Percentiles rank a stretch among this genome's conserved stretches.
These are phyloP conservation scores for Trematosphaeria pertusa DNA, from an alignment of 2,329 filamentous ascomycete genomes.

Conservation along the genomic window DNA sequence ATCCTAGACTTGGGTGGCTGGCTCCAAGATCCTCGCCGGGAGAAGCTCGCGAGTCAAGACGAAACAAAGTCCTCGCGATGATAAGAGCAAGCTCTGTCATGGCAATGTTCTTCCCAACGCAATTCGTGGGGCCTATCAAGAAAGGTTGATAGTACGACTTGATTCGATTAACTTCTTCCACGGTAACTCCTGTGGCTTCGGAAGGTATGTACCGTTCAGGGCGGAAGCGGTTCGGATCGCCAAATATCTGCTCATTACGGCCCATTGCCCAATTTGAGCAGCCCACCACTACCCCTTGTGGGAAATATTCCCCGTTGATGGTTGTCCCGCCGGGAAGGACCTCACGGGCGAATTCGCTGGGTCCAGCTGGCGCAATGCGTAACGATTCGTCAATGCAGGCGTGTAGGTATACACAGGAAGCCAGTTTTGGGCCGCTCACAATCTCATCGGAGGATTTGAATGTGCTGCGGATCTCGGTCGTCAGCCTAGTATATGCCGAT, in stretches of 20 bases:
- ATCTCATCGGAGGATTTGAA: slow-evolving; percentile 13
- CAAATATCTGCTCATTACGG: slow-evolving; percentile 18
- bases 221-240: slow-evolving; percentile 14
- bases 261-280: slow-evolving; percentile 17
- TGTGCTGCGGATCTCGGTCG: slow-evolving; percentile 13
- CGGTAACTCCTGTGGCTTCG: slow-evolving; percentile 7
- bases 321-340: slow-evolving; percentile 16
- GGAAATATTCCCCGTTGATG: slow-evolving; percentile 18
- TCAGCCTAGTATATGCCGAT: background rate
- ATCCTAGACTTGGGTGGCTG: background rate
- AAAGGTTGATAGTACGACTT: slow-evolving; percentile 22
- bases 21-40: slow-evolving; percentile 4
- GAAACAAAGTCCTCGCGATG: slow-evolving; percentile 23
- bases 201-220: slow-evolving; percentile 21
- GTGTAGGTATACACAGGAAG: slow-evolving; percentile 8
- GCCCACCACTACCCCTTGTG: slow-evolving; percentile 20
- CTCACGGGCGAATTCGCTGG: slow-evolving; percentile 13
- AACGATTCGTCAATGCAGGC: slow-evolving; percentile 20
- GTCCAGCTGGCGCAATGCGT: slow-evolving; percentile 12
- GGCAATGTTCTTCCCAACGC: slow-evolving; percentile 30
- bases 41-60: slow-evolving; percentile 16
- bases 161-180: slow-evolving; percentile 12
- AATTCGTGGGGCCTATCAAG: slow-evolving; percentile 26
- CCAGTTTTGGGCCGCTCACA: slow-evolving; percentile 5
- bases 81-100: slow-evolving; percentile 23